These are phyloP conservation scores for Vitis labrusca DNA, from an alignment of 164 flowering plant species.

Conservation along the genomic window DNA sequence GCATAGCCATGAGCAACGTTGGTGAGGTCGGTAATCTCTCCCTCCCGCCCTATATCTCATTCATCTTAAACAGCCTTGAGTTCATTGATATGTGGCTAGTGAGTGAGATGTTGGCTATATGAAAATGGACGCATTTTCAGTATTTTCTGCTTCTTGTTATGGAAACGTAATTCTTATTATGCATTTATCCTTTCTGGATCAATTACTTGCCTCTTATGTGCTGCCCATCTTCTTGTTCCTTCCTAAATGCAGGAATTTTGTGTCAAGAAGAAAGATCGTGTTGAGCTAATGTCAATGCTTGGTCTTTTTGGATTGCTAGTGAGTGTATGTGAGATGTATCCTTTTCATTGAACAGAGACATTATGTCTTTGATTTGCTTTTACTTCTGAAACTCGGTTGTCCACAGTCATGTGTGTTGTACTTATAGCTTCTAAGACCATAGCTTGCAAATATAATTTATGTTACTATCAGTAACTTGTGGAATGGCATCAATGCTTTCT, in stretches of 20 bases:
- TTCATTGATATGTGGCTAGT: no score
- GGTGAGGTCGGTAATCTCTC: conserved; percentile 48
- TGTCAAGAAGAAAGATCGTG: conserved; percentile 69
- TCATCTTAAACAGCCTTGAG: not conserved
- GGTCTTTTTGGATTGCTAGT: conserved; percentile 65
- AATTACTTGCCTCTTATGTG: not conserved
- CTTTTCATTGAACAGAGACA: conserved; percentile 23
- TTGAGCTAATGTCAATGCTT: conserved; percentile 75
- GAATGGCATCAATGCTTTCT: conserved; percentile 5
- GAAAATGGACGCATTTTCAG: no score
- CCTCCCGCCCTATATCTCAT: not conserved
- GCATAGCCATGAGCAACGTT: conserved; percentile 69
- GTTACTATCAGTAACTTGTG: not conserved
- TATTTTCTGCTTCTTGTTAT: not conserved
- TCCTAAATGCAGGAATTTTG: conserved; percentile 62
- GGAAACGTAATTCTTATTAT: no score
- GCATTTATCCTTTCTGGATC: no score
- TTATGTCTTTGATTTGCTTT: not conserved
- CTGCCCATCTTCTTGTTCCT: not conserved
- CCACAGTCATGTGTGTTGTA: no score
- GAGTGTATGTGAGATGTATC: conserved; percentile 71
- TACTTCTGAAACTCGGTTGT: no score
- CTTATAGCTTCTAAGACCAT: no score
- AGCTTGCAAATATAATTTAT: no score
- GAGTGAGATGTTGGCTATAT: no score